Evolutionary conservation across 2,329 filamentous ascomycete species (phyloP), one percentile per base, ranked within the genome.

Genomic region (Decorospora gaudefroyi): DNA sequence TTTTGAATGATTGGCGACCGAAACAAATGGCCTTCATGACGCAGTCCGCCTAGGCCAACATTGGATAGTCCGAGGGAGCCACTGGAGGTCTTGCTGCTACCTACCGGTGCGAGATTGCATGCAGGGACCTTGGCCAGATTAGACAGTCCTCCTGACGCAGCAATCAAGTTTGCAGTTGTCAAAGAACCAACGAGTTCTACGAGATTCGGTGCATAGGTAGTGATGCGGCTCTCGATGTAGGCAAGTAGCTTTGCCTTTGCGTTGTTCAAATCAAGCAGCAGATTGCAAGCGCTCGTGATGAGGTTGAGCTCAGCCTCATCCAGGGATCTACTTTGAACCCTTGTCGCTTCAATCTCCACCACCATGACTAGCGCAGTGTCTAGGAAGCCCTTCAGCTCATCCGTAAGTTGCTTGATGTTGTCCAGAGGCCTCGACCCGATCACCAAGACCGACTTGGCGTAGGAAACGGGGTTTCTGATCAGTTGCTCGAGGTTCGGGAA

Each of bases 151-250:
- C 93, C 93, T 0, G 90, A 88, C 47, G 90, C 89, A 71, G 96
- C 96, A 61, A 99, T 86, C n/a, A 99, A 82, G 72, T 97, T 92
- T 3, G 93, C 93, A 6, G 93, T 92, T 2, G 92, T 96, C 12
- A 96, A 79, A 0, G 92, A 93, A 12, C 93, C 93, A 45, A 99
- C 88, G 12, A 99, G 81, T 1, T 84, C 85, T 0, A 93, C 96
- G 40, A 97, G 74, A 62, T 99, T 99, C 0, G 93, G 93, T 4
- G 93, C 93, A 66, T 97, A 97, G 22, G 95, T 79, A 57, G 87
- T 93, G 89, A 99, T 97, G 50, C 93, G 88, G 23, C 92, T 96
- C 72, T 96, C 89, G 11, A 99, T 93, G 64, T 96, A 99, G 67
- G 93, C 87, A 2, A 89, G 95, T 41, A 99, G 79, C 0, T 85